Percentiles rank a stretch among this genome's conserved stretches.
Conservation (phyloP, 129 eudicot species). For the Escallonia herrerae region DNA sequence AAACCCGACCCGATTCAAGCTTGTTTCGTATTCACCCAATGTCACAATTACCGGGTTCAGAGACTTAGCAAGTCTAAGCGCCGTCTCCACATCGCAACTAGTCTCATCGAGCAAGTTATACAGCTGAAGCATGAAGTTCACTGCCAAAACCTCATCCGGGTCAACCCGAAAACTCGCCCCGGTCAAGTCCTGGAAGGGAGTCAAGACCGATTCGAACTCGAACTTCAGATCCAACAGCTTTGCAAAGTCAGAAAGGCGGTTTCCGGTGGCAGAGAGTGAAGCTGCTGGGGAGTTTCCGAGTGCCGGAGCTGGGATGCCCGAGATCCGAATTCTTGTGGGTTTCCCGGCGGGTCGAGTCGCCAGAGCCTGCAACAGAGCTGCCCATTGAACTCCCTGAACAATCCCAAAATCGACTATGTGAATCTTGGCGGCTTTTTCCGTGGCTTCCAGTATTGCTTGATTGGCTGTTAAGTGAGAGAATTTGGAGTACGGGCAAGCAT, state of each 20-base stretch:
- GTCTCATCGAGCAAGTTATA: constrained; percentile 56
- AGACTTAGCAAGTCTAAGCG: constrained; percentile 60
- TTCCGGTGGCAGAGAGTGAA: constrained; percentile 75
- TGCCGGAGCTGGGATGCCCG: constrained; percentile 75
- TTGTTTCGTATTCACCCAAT: constrained; percentile 79
- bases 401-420: constrained; percentile 92
- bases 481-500: constrained; percentile 82
- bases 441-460: constrained; percentile 93
- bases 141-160: constrained; percentile 66
- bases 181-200: constrained; percentile 41
- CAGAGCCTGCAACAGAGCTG: constrained; percentile 75
- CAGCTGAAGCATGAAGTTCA: constrained; percentile 89
- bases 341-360: constrained; percentile 92
- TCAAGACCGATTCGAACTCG: constrained; percentile 64
- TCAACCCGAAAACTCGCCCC: constrained; percentile 60
- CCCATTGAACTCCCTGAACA: constrained; percentile 97
- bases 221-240: constrained; percentile 69
- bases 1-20: constrained; percentile 59
- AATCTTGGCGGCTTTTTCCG: constrained; percentile 44
- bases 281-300: constrained; percentile 57
- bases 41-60: constrained; percentile 74
- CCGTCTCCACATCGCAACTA: constrained; percentile 33
- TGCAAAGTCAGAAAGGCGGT: constrained; percentile 79
- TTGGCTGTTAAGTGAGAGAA: constrained; percentile 94
- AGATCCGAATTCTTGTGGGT: constrained; percentile 62